Evolutionary conservation across 768 basidiomycete species (phyloP), one percentile per base, ranked within the genome.

Genomic region (Coprinopsis marcescibilis): DNA sequence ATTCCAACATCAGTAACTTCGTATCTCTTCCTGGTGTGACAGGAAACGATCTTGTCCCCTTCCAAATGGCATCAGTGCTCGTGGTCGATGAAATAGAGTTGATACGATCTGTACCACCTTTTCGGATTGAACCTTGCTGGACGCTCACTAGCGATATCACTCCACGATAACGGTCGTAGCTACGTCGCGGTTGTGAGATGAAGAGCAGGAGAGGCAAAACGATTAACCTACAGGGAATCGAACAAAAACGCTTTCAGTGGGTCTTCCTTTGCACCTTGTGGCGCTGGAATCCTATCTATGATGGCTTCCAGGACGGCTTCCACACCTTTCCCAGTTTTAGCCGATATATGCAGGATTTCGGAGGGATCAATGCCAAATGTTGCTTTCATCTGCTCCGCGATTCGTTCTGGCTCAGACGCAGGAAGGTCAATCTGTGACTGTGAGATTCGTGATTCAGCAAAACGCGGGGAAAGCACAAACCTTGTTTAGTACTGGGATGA

Each of bases 401-500:
- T 84, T 45, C 81, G 75, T 46, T 85, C 81, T 0, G 90, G 89
- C 45, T 89, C 83, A 10, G 93, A 85, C 25, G 89, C 87, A 20
- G 93, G 89, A 35, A 98, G 75, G 63, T 98, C 95, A 61, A 97
- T 90, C 90, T 94, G 53, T 24, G 25, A 26, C 26, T 33, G 45
- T 29, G 51, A 48, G 25, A 26, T 42, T 33, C 13, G 23, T 27
- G 46, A 39, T 20, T n/a, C 33, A 46, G 36, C 14, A 27, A 34
- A 45, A 29, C 34, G 12, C 21, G 26, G 20, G 20, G 49, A 51
- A 45, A 30, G 37, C 52, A 11, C 42, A 39, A 45, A 86, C 90
- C 76, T 96, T 98, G 71, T 96, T 98, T 27, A 96, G 69, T 17
- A 97, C 86, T 8, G 94, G 92, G 39, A 96, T 85, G 39, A 96